Conservation (phyloP, 306 rosid genomes). For the Castanea sativa region DNA sequence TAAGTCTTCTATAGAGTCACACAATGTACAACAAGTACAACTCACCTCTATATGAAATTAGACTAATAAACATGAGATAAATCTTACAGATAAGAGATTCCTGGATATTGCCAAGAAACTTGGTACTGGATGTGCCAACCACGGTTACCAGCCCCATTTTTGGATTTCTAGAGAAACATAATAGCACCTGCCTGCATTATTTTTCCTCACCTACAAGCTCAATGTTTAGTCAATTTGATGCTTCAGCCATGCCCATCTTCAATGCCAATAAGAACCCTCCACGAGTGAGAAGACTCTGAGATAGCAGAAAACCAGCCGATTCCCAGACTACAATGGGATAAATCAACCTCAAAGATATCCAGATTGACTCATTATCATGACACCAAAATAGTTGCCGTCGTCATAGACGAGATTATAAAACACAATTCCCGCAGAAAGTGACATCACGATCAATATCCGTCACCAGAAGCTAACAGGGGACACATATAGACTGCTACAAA, state of each 20-base stretch:
- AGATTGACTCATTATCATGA: constrained; percentile 9
- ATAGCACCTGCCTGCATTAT: constrained; percentile 29
- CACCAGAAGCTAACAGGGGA: constrained; percentile 42
- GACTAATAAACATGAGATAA: constrained; percentile 28
- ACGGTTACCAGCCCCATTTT: constrained; percentile 28
- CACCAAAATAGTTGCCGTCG: constrained; percentile 15
- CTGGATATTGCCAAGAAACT: constrained; percentile 28
- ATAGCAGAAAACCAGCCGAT: constrained; percentile 26
- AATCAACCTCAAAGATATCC: constrained; percentile 20
- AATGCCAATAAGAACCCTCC: constrained; percentile 32
- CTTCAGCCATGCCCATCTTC: constrained; percentile 35
- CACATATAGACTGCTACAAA: constrained; percentile 25
- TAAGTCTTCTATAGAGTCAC: constrained; percentile 45
- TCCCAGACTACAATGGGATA: constrained; percentile 21
- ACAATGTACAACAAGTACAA: constrained; percentile 51
- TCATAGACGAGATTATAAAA: constrained; percentile 20
- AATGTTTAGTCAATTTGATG: constrained; percentile 25
- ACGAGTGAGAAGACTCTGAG: constrained; percentile 20
- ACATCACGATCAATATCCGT: constrained; percentile 46
- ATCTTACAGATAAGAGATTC: constrained; percentile 35
- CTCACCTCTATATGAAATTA: constrained; percentile 47
- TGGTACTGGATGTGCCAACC: constrained; percentile 34
- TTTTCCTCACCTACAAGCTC: constrained; percentile 45
- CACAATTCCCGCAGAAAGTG: constrained; percentile 36
- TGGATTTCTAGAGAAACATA: constrained; percentile 19